Base-by-base conservation (phyloP, 2,329 filamentous ascomycete genomes). In the Colletotrichum destructivum region DNA sequence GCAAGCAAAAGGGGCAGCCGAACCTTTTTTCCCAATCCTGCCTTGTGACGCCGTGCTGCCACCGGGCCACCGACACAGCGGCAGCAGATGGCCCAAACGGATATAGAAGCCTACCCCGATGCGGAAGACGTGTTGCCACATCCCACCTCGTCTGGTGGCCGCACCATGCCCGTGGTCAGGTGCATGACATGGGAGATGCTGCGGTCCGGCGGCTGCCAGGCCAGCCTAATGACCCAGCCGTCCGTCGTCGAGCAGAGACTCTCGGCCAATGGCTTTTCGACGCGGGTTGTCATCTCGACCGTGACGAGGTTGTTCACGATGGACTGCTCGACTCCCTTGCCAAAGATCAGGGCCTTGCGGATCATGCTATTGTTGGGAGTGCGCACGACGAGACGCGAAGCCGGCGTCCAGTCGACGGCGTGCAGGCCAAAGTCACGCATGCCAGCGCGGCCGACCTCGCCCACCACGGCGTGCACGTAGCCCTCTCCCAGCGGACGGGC, bases 141-240 rank as follows among this genome's bases (percentile, higher is more conserved):
- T 62, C 12, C n/a, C 11, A 62, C 15, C 42, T 38, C 51, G 26
- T 55, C 40, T 31, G 49, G 38, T n/a, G 9, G 31, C n/a, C 60
- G 35, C 38, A 18, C 3, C 38, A 16, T 51, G 69, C 59, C 69
- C 21, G 69, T 72, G 40, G 69, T 70, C n/a, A 72, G 31, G 49
- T 72, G 56, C 69, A 72, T 72, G n/a, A 70, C 54, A 16, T 65
- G 66, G 55, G 69, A 72, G 3, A 70, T 49, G 23, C 44, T 61
- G 21, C 69, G 40, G 66, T 70, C 66, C 11, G 69, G 69, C n/a
- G 70, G 67, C 49, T 72, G 70, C 70, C 70, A 72, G 35, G 67
- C 62, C 31, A 72, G 47, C 62, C 64, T 62, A 42, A 72, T 56
- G 18, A 71, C 70, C 35, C 42, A 71, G 44, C 67, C 70, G 13